Percentiles rank a stretch among this genome's conserved stretches.
Evolutionary conservation across 352 stramenopile species (phyloP).

Genomic region (Proteromonas lacertae): DNA sequence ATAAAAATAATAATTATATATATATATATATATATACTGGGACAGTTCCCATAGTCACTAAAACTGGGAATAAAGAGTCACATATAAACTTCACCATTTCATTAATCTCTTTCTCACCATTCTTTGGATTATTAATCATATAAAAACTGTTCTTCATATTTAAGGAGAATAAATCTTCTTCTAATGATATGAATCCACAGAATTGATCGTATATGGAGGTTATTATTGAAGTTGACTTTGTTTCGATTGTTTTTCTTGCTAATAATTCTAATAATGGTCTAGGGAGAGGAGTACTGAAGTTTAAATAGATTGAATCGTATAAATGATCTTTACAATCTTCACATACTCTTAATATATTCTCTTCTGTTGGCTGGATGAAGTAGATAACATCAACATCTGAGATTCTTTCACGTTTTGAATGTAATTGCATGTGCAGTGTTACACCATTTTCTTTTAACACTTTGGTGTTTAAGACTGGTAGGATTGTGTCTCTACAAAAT

Average conservation of each 20-base stretch:
- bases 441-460: constrained; percentile 74
- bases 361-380: constrained; percentile 64
- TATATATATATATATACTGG: constrained; percentile 1
- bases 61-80: not conserved
- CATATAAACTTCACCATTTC: not conserved
- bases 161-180: constrained; percentile 66
- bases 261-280: constrained; percentile 41
- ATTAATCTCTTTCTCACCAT: constrained; percentile 25
- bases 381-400: constrained; percentile 83
- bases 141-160: constrained; percentile 58
- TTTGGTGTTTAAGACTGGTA: constrained; percentile 76
- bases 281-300: constrained; percentile 56
- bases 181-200: constrained; percentile 76
- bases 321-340: constrained; percentile 42
- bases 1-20: constrained; percentile 7
- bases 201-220: constrained; percentile 81
- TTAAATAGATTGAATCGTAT: constrained; percentile 33
- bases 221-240: constrained; percentile 20
- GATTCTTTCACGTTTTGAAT: constrained; percentile 63
- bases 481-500: constrained; percentile 78
- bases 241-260: constrained; percentile 26
- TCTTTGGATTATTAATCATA: constrained; percentile 50
- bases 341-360: constrained; percentile 71
- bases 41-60: constrained; percentile 11
- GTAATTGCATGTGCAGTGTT: constrained; percentile 61